These are phyloP conservation scores for Blastobotrys aristatus DNA, from an alignment of 1,139 yeast genomes.

Conservation along the genomic window DNA sequence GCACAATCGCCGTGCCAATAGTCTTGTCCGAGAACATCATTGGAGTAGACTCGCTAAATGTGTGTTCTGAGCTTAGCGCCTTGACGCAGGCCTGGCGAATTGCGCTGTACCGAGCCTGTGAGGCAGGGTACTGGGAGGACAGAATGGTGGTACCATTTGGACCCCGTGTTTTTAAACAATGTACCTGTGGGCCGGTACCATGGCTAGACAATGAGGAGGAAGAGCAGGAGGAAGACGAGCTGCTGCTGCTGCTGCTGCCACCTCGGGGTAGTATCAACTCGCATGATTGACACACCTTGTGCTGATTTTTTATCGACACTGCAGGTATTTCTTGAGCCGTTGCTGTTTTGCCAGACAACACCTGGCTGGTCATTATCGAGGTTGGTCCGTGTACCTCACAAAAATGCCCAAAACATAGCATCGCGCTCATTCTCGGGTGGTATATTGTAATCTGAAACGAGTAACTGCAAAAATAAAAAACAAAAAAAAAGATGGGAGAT, in stretches of 20 bases:
- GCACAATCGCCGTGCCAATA: conserved; percentile 62
- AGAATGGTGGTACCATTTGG: conserved; percentile 20
- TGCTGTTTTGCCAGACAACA: conserved; percentile 22
- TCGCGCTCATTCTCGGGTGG: conserved; percentile 8
- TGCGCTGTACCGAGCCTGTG: conserved; percentile 48
- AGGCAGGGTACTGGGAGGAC: conserved; percentile 63
- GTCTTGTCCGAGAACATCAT: conserved; percentile 64
- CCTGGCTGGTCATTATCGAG: conserved; percentile 67
- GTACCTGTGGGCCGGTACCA: conserved; percentile 3
- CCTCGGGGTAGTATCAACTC: conserved; percentile 22
- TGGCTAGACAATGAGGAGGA: background rate
- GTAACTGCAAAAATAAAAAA: too few species aligned
- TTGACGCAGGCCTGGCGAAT: conserved; percentile 43
- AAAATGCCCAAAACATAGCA: conserved; percentile 65
- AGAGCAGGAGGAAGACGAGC: background rate
- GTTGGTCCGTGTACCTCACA: conserved; percentile 87
- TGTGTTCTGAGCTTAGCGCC: conserved; percentile 67
- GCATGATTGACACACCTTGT: conserved; percentile 26
- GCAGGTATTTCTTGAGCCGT: conserved; percentile 26
- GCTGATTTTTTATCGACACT: conserved; percentile 20
- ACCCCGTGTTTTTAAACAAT: conserved; percentile 18
- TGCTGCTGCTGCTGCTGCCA: background rate
- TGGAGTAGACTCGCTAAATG: conserved; percentile 61
- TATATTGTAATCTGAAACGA: background rate
- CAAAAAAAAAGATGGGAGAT: background rate